These are phyloP conservation scores for Chaetomium strumarium DNA, from an alignment of 2,329 filamentous ascomycete genomes.

Conservation along the genomic window DNA sequence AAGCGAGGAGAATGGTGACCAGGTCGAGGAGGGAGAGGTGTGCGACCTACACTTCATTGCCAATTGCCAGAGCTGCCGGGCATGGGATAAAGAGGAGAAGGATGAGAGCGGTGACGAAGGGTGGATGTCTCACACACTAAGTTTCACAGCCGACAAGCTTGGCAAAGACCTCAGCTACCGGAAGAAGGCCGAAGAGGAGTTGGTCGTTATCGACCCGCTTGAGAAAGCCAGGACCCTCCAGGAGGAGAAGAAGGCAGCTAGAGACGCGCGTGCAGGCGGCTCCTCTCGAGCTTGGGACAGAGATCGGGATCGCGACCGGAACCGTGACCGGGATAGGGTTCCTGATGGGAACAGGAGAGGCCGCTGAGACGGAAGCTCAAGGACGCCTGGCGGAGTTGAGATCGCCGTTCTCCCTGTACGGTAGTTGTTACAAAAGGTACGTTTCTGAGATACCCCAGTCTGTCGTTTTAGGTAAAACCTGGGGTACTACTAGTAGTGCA, in stretches of 20 bases:
- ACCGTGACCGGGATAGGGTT: slow-evolving; percentile 3
- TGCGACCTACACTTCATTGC: slow-evolving; percentile 96
- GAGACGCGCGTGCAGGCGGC: slow-evolving; percentile 46
- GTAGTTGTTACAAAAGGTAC: not conserved
- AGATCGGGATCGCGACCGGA: slow-evolving; percentile 38
- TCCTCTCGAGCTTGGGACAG: slow-evolving; percentile 55
- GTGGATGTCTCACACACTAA: slow-evolving; percentile 83
- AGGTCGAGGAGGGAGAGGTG: slow-evolving; percentile 55
- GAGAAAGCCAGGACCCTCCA: slow-evolving; percentile 71
- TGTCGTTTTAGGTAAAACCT: too few species aligned
- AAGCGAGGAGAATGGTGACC: slow-evolving; percentile 26
- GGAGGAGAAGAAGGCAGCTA: slow-evolving; percentile 55
- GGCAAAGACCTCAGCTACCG: slow-evolving; percentile 91
- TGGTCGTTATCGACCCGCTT: slow-evolving; percentile 87
- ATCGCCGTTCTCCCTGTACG: not conserved
- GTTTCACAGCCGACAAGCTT: slow-evolving; percentile 80
- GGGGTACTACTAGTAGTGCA: too few species aligned
- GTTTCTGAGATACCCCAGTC: not conserved
- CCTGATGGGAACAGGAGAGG: slow-evolving; percentile 9
- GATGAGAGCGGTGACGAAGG: slow-evolving; percentile 57
- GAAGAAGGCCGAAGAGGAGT: slow-evolving; percentile 81
- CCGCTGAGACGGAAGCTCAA: not conserved
- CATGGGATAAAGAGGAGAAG: slow-evolving; percentile 66
- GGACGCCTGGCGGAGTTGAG: not conserved
- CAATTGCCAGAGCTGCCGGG: slow-evolving; percentile 84